These are phyloP conservation scores for Xylaria bambusicola DNA, from an alignment of 495 filamentous ascomycete species.

Conservation along the genomic window DNA sequence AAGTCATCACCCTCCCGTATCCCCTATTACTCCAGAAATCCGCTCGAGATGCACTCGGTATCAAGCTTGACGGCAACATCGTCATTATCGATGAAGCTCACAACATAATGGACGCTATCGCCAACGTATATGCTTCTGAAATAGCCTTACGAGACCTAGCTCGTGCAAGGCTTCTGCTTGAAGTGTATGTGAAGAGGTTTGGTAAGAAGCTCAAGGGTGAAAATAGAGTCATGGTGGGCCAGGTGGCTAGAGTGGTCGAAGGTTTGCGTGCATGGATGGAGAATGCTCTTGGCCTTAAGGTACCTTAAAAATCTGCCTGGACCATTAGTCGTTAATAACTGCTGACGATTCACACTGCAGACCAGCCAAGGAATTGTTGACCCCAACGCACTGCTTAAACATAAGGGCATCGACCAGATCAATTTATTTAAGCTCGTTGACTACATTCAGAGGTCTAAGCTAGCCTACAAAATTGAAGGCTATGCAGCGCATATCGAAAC, in stretches of 20 bases:
- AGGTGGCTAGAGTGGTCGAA: conserved; percentile 77
- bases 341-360: conserved; percentile 23
- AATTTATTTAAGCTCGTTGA: conserved; percentile 85
- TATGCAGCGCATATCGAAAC: conserved; percentile 67
- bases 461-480: conserved; percentile 91
- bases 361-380: conserved; percentile 60
- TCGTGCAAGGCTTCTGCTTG: conserved; percentile 70
- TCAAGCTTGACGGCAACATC: conserved; percentile 84
- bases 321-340: neutral
- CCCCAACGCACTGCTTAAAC: conserved; percentile 68
- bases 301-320: conserved; percentile 21
- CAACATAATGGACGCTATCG: conserved; percentile 94
- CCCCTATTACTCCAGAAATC: conserved; percentile 86
- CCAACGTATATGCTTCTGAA: conserved; percentile 79
- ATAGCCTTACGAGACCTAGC: conserved; percentile 73
- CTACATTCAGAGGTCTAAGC: conserved; percentile 89
- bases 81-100: conserved; percentile 97
- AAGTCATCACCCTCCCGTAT: conserved; percentile 95
- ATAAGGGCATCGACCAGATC: conserved; percentile 92
- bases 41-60: conserved; percentile 81
- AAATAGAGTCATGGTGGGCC: conserved; percentile 89
- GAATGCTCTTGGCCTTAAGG: conserved; percentile 42
- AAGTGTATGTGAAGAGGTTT: conserved; percentile 83
- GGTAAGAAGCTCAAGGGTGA: conserved; percentile 85
- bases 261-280: conserved; percentile 71